Conservation (phyloP, 208 protist species). For the Paratrypanosoma confusum region DNA sequence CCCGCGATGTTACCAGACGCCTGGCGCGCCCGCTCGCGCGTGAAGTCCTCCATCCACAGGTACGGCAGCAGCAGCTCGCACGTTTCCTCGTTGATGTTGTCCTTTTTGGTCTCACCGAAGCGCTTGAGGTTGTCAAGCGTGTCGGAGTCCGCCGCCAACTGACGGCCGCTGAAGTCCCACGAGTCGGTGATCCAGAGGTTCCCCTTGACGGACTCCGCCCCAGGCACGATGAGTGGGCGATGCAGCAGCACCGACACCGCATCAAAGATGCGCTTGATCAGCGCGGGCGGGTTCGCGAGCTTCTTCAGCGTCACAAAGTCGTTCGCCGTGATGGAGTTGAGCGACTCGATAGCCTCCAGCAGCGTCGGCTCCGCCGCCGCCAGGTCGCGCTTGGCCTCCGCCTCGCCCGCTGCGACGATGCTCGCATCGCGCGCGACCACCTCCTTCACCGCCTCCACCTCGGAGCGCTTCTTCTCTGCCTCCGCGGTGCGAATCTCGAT, state of each 20-base stretch:
- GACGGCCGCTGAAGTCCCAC: constrained; percentile 79
- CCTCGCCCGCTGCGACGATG: constrained; percentile 86
- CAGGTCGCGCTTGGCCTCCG: constrained; percentile 93
- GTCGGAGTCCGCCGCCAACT: constrained; percentile 65
- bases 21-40: constrained; percentile 84
- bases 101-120: constrained; percentile 83
- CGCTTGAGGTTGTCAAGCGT: constrained; percentile 70
- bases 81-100: constrained; percentile 98
- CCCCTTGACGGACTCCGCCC: constrained; percentile 76
- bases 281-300: constrained; percentile 90
- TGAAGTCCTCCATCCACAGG: constrained; percentile 94
- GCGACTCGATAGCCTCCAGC: constrained; percentile 86
- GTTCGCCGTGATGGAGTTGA: constrained; percentile 88
- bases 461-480: constrained; percentile 93
- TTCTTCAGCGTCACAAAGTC: constrained; percentile 94
- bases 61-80: constrained; percentile 97
- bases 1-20: constrained; percentile 86
- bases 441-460: constrained; percentile 92
- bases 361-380: constrained; percentile 90
- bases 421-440: constrained; percentile 77
- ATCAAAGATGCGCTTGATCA: constrained; percentile 98
- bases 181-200: constrained; percentile 84
- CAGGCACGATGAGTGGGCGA: constrained; percentile 57
- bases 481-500: constrained; percentile 88
- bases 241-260: constrained; percentile 92